Conservation (phyloP, 306 rosid species). For the Cicer arietinum region DNA sequence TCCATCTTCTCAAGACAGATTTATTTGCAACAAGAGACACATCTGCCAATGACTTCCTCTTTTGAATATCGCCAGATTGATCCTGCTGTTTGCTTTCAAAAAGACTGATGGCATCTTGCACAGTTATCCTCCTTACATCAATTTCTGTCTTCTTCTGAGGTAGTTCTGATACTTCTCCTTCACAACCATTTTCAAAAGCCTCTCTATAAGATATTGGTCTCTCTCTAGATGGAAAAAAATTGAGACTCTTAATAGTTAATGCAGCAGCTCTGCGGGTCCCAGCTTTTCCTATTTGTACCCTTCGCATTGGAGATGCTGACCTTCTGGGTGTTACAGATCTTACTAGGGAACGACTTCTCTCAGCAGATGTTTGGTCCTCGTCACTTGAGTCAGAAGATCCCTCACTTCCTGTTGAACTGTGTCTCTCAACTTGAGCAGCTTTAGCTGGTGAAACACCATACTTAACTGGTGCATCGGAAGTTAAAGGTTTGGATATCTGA, state of each 20-base stretch:
- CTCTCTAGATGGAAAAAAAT: slow-evolving; percentile 71
- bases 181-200: slow-evolving; percentile 57
- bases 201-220: slow-evolving; percentile 59
- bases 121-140: slow-evolving; percentile 82
- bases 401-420: slow-evolving; percentile 71
- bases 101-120: slow-evolving; percentile 92
- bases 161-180: slow-evolving; percentile 68
- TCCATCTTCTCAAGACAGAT: slow-evolving; percentile 97
- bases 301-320: slow-evolving; percentile 98
- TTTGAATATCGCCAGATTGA: slow-evolving; percentile 62
- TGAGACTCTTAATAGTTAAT: slow-evolving; percentile 85
- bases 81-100: slow-evolving; percentile 92
- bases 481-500: slow-evolving; percentile 54
- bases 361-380: slow-evolving; percentile 66
- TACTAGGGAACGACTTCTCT: slow-evolving; percentile 82
- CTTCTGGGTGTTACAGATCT: slow-evolving; percentile 81
- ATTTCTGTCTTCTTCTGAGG: slow-evolving; percentile 66
- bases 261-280: slow-evolving; percentile 93
- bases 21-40: slow-evolving; percentile 68
- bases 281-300: slow-evolving; percentile 86
- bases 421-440: slow-evolving; percentile 85
- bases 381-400: slow-evolving; percentile 79
- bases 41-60: slow-evolving; percentile 69
- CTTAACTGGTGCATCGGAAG: slow-evolving; percentile 62
- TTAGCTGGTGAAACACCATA: slow-evolving; percentile 95